These are phyloP conservation scores for Atkinsonella hypoxylon DNA, from an alignment of 2,329 filamentous ascomycete genomes.

Conservation along the genomic window DNA sequence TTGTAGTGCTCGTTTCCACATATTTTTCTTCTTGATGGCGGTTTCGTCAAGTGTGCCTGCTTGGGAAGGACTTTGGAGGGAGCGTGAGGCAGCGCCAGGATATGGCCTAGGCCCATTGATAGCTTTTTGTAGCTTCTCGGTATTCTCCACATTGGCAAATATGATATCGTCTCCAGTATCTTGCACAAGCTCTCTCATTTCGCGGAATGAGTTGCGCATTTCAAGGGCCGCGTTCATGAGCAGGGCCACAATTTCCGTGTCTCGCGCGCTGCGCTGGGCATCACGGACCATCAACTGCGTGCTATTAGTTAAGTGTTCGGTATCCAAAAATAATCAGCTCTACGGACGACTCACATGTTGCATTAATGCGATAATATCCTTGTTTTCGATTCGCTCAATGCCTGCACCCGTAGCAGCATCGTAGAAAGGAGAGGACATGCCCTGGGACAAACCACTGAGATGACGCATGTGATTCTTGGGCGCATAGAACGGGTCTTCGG, in stretches of 20 bases:
- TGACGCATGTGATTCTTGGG: conserved; percentile 50
- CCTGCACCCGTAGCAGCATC: conserved; percentile 80
- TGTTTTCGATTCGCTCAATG: conserved; percentile 85
- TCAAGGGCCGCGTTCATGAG: conserved; percentile 88
- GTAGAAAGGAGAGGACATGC: conserved; percentile 80
- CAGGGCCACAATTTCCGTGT: conserved; percentile 92
- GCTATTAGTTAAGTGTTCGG: conserved; percentile 13
- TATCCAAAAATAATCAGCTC: not conserved
- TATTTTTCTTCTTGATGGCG: conserved; percentile 72
- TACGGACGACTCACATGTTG: conserved; percentile 56
- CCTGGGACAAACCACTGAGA: conserved; percentile 82
- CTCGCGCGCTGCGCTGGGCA: conserved; percentile 87
- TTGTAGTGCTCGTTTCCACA: conserved; percentile 91
- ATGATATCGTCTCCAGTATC: conserved; percentile 76
- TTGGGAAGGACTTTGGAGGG: conserved; percentile 43
- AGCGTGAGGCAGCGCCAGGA: conserved; percentile 52
- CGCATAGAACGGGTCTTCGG: conserved; percentile 53
- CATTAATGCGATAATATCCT: conserved; percentile 95
- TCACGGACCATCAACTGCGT: conserved; percentile 79
- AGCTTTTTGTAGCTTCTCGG: conserved; percentile 72
- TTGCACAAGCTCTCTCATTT: conserved; percentile 84
- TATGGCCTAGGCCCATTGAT: conserved; percentile 79
- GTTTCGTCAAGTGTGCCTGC: conserved; percentile 42
- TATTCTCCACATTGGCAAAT: conserved; percentile 77
- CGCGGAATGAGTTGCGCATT: conserved; percentile 93